Percentiles rank a stretch among this genome's conserved stretches.
These are phyloP conservation scores for Coffea eugenioides DNA, from an alignment of 257 asterid genomes.

Conservation along the genomic window DNA sequence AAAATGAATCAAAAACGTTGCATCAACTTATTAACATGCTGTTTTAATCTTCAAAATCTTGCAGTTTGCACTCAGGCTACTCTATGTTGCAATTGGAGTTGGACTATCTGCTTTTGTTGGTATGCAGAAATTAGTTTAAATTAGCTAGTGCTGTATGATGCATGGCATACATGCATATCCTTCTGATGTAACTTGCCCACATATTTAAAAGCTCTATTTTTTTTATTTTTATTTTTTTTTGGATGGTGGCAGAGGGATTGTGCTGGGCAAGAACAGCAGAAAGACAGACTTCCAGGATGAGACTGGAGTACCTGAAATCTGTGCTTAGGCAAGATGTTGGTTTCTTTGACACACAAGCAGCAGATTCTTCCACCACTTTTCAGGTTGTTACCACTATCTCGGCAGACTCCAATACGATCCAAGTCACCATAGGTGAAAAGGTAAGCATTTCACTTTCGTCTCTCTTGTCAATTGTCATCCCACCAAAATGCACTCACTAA, in stretches of 20 bases:
- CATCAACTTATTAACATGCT: neutral
- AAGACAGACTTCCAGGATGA: constrained; percentile 81
- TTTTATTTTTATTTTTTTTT: neutral
- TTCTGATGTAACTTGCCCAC: neutral
- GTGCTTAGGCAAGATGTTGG: constrained; percentile 79
- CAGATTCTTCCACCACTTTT: constrained; percentile 68
- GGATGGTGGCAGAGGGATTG: constrained; percentile 53
- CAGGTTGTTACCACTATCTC: constrained; percentile 71
- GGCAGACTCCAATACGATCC: constrained; percentile 65
- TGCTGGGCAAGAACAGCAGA: constrained; percentile 97
- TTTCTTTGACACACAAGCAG: constrained; percentile 71
- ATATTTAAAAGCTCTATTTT: neutral
- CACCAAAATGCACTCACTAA: neutral
- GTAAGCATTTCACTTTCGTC: constrained; percentile 25
- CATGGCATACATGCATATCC: neutral
- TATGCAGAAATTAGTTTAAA: constrained; percentile 11
- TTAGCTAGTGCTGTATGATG: neutral
- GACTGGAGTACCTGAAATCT: constrained; percentile 83
- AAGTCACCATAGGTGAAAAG: constrained; percentile 77
- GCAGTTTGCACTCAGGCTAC: constrained; percentile 54
- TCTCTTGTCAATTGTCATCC: neutral
- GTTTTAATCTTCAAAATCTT: neutral
- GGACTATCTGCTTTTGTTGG: constrained; percentile 81
- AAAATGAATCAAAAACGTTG: neutral
- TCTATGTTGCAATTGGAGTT: constrained; percentile 72